Evolutionary conservation across 768 basidiomycete species (phyloP).

Genomic region (Termitomyces sp.): DNA sequence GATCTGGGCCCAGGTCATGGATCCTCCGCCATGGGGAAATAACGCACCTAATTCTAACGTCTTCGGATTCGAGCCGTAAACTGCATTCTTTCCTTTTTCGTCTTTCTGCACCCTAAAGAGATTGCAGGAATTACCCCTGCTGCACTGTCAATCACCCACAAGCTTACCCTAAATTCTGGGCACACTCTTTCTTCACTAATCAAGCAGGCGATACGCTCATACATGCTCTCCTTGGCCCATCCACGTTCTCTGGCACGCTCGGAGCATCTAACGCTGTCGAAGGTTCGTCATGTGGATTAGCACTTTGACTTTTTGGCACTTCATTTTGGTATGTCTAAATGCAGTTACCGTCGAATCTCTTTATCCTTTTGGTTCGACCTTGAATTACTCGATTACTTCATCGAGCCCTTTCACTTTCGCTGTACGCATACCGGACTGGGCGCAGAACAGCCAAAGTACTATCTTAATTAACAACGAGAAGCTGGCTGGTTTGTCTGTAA

Average conservation of each 20-base stretch:
- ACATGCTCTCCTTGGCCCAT: constrained; percentile 34
- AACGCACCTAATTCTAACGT: constrained; percentile 36
- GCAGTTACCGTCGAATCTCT: constrained; percentile 32
- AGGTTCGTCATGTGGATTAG: constrained; percentile 17
- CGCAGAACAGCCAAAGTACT: constrained; percentile 28
- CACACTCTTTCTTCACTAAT: constrained; percentile 32
- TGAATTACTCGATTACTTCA: constrained; percentile 20
- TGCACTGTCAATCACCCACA: constrained; percentile 40
- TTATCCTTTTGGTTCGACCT: constrained; percentile 34
- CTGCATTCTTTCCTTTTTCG: not conserved
- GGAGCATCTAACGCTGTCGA: constrained; percentile 26
- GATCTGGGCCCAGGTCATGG: constrained; percentile 35
- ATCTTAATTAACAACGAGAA: constrained; percentile 26
- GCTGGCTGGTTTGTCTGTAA: constrained; percentile 17
- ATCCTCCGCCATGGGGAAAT: constrained; percentile 32
- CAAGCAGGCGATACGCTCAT: constrained; percentile 24
- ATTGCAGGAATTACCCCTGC: constrained; percentile 34
- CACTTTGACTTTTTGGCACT: not conserved
- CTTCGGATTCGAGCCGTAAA: constrained; percentile 38
- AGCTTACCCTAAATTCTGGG: constrained; percentile 39
- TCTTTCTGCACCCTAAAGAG: not conserved
- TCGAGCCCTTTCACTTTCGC: constrained; percentile 28
- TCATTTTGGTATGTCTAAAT: not conserved
- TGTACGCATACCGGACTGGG: constrained; percentile 34
- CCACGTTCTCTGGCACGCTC: constrained; percentile 28